phyloP scores from a whole-genome alignment of 1,284 basidiomycete genomes.

The Mycosarcoma mackinlayi region DNA sequence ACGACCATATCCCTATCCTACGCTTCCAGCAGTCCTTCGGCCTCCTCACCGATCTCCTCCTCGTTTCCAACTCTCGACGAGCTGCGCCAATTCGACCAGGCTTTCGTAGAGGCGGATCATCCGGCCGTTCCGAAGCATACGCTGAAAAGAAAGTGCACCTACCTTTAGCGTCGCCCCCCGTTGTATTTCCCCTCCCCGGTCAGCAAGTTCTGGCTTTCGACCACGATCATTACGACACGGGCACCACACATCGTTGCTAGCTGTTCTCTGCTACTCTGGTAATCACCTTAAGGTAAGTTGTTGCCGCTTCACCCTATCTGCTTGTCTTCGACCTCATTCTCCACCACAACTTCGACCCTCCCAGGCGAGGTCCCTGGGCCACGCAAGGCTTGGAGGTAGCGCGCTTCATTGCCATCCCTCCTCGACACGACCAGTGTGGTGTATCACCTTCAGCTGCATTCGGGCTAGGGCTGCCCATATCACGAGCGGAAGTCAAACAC shows the following conservation, averaged over 20 bases:
- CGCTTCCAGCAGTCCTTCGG: too few species aligned
- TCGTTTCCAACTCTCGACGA: background rate
- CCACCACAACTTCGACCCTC: background rate
- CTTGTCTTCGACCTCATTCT: background rate
- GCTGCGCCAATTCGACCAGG: background rate
- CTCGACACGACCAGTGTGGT: too few species aligned
- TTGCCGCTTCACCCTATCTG: background rate
- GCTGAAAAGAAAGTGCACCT: background rate
- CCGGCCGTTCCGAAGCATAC: background rate
- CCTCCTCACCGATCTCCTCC: background rate
- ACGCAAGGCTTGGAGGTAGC: too few species aligned
- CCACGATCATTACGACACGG: background rate
- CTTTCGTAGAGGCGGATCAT: background rate
- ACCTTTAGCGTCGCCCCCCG: too few species aligned
- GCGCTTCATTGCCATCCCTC: too few species aligned
- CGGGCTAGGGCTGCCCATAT: too few species aligned
- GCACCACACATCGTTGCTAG: background rate
- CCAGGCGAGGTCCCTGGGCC: background rate
- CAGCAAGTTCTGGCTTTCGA: constrained; percentile 1
- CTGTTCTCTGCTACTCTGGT: constrained; percentile 2
- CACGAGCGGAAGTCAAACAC: too few species aligned
- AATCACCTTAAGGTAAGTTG: constrained; percentile 23
- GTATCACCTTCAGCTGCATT: too few species aligned
- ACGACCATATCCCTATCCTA: background rate
- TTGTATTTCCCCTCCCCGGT: too few species aligned